These are phyloP conservation scores for Dryas drummondii DNA, from an alignment of 306 rosid species.

Conservation along the genomic window DNA sequence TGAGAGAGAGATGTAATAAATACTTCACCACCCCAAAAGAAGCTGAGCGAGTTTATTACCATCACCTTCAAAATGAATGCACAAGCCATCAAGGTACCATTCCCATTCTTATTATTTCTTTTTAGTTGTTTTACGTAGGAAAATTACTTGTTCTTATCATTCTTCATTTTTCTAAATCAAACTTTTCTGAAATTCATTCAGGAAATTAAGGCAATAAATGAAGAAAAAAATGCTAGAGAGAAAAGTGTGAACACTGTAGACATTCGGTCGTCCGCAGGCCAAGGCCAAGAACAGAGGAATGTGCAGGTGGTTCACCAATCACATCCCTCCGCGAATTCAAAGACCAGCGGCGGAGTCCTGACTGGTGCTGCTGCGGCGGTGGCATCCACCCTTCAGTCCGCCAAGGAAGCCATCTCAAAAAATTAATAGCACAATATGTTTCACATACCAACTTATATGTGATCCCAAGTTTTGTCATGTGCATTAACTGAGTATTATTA, in stretches of 20 bases:
- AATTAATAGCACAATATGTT: slow-evolving; percentile 15
- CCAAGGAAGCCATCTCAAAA: slow-evolving; percentile 53
- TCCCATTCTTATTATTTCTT: neutral
- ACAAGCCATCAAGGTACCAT: slow-evolving; percentile 37
- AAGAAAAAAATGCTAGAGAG: slow-evolving; percentile 22
- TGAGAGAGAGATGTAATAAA: neutral
- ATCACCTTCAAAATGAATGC: slow-evolving; percentile 40
- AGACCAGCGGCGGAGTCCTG: slow-evolving; percentile 53
- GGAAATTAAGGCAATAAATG: slow-evolving; percentile 30
- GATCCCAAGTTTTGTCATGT: neutral
- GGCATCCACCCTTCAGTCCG: slow-evolving; percentile 49
- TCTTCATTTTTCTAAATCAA: neutral
- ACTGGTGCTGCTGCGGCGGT: slow-evolving; percentile 52
- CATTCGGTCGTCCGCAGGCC: slow-evolving; percentile 45
- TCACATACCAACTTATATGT: neutral
- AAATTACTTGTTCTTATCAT: neutral
- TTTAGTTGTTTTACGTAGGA: neutral
- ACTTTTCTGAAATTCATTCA: neutral
- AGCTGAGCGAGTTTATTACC: neutral
- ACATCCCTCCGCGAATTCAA: slow-evolving; percentile 28
- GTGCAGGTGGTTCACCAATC: slow-evolving; percentile 56
- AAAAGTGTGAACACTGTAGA: slow-evolving; percentile 58
- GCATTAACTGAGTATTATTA: neutral
- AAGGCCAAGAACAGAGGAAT: slow-evolving; percentile 36
- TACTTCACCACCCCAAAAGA: slow-evolving; percentile 17